These are phyloP conservation scores for Naumovozyma castellii DNA, from an alignment of 805 yeast species.

Conservation along the genomic window DNA sequence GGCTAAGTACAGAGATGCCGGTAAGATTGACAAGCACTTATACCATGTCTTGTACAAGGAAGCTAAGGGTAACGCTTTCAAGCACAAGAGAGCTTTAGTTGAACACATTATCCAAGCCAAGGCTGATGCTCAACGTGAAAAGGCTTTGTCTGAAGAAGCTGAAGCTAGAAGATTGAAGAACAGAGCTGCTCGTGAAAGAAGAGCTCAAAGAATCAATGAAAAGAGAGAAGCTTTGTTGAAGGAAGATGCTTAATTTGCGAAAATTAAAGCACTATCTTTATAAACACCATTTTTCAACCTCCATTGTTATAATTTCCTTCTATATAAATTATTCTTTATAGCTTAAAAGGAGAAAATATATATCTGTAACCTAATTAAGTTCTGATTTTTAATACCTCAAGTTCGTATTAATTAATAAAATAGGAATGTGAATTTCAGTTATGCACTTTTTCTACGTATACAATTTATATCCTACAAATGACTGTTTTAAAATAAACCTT, in stretches of 20 bases:
- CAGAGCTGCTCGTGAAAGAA: constrained; percentile 99
- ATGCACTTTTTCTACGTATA: too few species aligned
- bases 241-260: constrained; percentile 42
- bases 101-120: constrained; percentile 99
- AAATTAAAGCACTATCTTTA: background rate
- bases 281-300: background rate
- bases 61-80: constrained; percentile 99
- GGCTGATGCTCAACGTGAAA: constrained; percentile 99
- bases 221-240: constrained; percentile 93
- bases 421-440: too few species aligned
- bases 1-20: constrained; percentile 98
- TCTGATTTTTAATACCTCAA: too few species aligned
- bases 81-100: constrained; percentile 99
- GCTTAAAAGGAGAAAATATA: background rate
- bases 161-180: constrained; percentile 98
- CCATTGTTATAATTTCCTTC: background rate
- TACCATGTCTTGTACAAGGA: constrained; percentile 94
- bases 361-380: background rate
- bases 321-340: background rate
- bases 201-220: constrained; percentile 91
- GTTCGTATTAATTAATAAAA: too few species aligned
- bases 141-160: constrained; percentile 96
- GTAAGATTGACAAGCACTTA: constrained; percentile 98
- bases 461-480: too few species aligned
- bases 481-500: constrained; percentile 82